Conservation (phyloP, 345 rosid species). For the Camelina sativa region DNA sequence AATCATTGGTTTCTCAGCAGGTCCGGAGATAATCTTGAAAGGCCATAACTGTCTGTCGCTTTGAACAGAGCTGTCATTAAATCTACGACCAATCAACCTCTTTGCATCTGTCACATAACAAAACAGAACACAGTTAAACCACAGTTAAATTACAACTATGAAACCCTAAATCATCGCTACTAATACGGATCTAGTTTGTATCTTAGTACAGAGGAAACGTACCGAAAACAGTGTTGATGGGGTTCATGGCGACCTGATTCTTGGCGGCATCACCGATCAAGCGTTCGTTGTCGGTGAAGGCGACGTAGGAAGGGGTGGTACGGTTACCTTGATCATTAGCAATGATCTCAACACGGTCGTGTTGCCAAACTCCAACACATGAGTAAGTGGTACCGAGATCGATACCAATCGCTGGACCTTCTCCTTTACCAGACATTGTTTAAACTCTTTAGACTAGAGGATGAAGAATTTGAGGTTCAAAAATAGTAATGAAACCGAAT, state of each 20-base stretch:
- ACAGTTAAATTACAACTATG: background rate
- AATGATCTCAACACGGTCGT: conserved; percentile 66
- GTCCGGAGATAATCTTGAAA: conserved; percentile 61
- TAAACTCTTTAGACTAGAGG: background rate
- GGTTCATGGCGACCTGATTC: conserved; percentile 74
- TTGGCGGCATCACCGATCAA: conserved; percentile 69
- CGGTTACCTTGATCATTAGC: conserved; percentile 67
- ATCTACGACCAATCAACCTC: conserved; percentile 77
- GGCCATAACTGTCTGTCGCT: conserved; percentile 72
- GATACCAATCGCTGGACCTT: conserved; percentile 68
- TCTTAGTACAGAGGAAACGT: conserved; percentile 19
- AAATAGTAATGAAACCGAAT: background rate
- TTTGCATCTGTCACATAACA: conserved; percentile 56
- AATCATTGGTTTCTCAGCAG: conserved; percentile 74
- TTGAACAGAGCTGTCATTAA: conserved; percentile 65
- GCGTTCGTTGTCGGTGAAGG: conserved; percentile 58
- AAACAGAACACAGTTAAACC: background rate
- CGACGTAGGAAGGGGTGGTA: conserved; percentile 63
- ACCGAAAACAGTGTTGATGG: conserved; percentile 65
- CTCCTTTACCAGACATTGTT: conserved; percentile 61
- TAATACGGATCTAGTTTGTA: conserved; percentile 20
- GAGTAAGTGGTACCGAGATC: conserved; percentile 68
- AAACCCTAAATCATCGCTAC: background rate
- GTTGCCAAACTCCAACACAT: conserved; percentile 69
- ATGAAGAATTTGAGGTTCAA: background rate